Evolutionary conservation across 1,139 yeast genomes (phyloP), one percentile per base, ranked within the genome.

Genomic region (Pichia sp.): DNA sequence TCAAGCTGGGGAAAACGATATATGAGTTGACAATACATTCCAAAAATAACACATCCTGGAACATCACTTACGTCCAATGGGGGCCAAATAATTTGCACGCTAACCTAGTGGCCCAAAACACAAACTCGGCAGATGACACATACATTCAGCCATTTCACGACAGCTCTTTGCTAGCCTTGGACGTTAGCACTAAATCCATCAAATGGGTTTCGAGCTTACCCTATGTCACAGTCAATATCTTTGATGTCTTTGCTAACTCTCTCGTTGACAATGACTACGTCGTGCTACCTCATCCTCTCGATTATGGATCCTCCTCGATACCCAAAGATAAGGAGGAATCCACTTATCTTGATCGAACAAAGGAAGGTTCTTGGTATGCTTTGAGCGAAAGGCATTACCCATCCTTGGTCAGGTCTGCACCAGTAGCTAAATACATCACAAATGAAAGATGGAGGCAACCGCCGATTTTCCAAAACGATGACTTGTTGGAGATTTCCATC

Each of bases 1-100:
- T 80, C 12, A 71, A 80, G 70, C 66, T 80, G 29, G 85, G 84
- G 0, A 78, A 75, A 64, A 80, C 84, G 2, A 82, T 81, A 6
- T 85, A 82, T 65, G 80, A 79, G 53, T 71, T 85, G 30, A 77
- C 80, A 10, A 84, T 85, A 20, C 82, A 83, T 67, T 85, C 95
- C 6, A 82, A 80, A 63, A 76, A 80, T 59, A 78, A 84, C 50
- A 84, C 83, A 54, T 74, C 84, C 2, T 92, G 97, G 96, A 88
- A 91, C 66, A 91, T 93, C 12, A 85, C 95, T 0, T 92, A 87
- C 66, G 78, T 95, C 1, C 81, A 86, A 53, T 93, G 98, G 97
- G 96, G 95, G 7, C 96, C 96, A 31, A 92, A 92, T 70, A 85
- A 90, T 61, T 75, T 92, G 57, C 96, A 93, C 67, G 75, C 77